Conservation (phyloP, 768 basidiomycete genomes). For the Leccinum variicolor region DNA sequence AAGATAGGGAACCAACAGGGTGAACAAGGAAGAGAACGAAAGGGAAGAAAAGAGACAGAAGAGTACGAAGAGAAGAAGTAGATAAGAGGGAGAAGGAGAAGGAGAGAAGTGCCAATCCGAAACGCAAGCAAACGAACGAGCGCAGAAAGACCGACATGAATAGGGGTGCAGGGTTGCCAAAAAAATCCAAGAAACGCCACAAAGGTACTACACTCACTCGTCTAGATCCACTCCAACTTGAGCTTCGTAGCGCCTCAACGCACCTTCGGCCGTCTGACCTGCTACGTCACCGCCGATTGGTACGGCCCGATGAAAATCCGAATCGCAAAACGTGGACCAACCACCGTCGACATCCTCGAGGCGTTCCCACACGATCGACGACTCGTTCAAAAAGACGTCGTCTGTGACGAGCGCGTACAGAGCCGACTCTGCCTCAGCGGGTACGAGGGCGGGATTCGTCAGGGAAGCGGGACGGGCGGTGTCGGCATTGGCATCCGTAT, state of each 20-base stretch:
- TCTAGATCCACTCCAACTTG: slow-evolving; percentile 47
- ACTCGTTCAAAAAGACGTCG: slow-evolving; percentile 72
- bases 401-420: slow-evolving; percentile 88
- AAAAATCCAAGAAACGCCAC: slow-evolving; percentile 24
- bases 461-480: background rate
- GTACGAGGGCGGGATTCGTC: slow-evolving; percentile 7
- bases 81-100: background rate
- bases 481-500: background rate
- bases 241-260: background rate
- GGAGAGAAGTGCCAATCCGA: background rate
- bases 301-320: slow-evolving; percentile 55
- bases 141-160: background rate
- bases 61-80: background rate
- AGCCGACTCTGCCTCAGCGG: slow-evolving; percentile 30
- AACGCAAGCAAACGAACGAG: background rate
- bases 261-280: slow-evolving; percentile 51
- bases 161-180: background rate
- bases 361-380: slow-evolving; percentile 86
- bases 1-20: background rate
- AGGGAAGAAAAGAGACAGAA: background rate
- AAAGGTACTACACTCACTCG: slow-evolving; percentile 47
- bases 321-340: slow-evolving; percentile 70
- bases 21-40: background rate
- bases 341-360: slow-evolving; percentile 85
- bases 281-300: slow-evolving; percentile 83